Conservation (phyloP, 805 yeast genomes). For the Candida yuanshanica region DNA sequence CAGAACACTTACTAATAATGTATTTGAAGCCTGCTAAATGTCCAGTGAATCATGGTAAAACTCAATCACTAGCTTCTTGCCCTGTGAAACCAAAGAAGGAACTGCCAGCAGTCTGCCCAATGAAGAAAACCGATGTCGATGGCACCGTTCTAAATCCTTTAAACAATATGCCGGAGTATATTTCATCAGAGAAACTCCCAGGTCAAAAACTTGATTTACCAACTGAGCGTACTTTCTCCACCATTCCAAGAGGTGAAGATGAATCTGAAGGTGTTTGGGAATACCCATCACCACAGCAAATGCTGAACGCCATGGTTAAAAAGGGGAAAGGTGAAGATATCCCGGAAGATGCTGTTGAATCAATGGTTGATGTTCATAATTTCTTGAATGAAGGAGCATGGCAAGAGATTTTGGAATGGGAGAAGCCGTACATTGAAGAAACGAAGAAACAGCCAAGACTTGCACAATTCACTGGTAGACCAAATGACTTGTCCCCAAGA, state of each 20-base stretch:
- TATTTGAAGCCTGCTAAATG: constrained; percentile 25
- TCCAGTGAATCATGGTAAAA: constrained; percentile 34
- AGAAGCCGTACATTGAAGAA: constrained; percentile 54
- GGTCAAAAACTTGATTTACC: constrained; percentile 79
- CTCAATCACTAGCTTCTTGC: constrained; percentile 28
- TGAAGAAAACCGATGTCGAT: constrained; percentile 24
- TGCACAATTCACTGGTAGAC: constrained; percentile 85
- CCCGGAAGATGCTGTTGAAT: constrained; percentile 92
- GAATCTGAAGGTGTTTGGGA: constrained; percentile 84
- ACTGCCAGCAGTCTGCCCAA: constrained; percentile 36
- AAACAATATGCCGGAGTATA: constrained; percentile 79
- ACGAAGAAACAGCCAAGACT: constrained; percentile 66
- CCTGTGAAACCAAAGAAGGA: constrained; percentile 29
- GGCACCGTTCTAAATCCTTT: constrained; percentile 55
- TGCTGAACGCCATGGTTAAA: constrained; percentile 95
- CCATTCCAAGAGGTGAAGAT: constrained; percentile 78
- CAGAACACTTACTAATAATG: background rate
- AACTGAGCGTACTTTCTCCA: constrained; percentile 74
- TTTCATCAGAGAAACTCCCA: constrained; percentile 63
- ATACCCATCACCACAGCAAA: constrained; percentile 98
- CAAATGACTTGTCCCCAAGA: constrained; percentile 80
- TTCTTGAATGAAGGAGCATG: constrained; percentile 97
- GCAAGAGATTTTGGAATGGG: constrained; percentile 94
- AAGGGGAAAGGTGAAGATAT: constrained; percentile 87
- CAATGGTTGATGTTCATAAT: constrained; percentile 96